Evolutionary conservation across 129 eudicot genomes (phyloP), one percentile per base, ranked within the genome.

Genomic region (Flaveria robusta): DNA sequence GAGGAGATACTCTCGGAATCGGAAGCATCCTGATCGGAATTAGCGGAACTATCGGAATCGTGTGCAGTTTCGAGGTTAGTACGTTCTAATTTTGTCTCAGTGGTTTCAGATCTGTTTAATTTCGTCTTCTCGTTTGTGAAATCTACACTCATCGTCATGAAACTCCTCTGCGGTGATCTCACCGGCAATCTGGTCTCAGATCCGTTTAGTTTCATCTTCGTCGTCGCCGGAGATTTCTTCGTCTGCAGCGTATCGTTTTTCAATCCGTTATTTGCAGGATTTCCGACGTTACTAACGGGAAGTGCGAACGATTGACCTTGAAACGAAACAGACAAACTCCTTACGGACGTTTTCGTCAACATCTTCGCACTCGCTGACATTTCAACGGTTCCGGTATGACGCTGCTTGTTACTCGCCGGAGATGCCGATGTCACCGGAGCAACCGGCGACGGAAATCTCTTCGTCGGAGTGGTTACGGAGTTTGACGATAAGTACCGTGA

Each of bases 291-390:
- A 50, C 83, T 79, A 75, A 66, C 81, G 52, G 85, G 87, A 37
- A 85, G 19, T 0, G 90, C 83, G 74, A 72, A 87, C 75, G 98
- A 80, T 83, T 86, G 83, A 0, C 98, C 98, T 76, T 90, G 98
- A 81, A 93, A 93, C 43, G 97, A 93, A 45, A 90, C 97, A 3
- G 96, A 90, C 10, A 88, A 70, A 72, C 97, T 90, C 88, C 95
- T 81, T 34, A 79, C 55, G 7, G 90, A 90, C 31, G 77, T 84
- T 80, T 73, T 80, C 81, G 84, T 66, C 82, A 85, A 41, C 66
- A 68, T 51, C 78, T 72, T 83, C 56, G 88, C 89, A 12, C 77
- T 83, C 63, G 55, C 11, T 7, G 89, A 82, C 68, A 71, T 76
- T 76, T 83, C 85, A 64, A 26, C 39, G 39, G 7, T 1, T 34